phyloP scores from a whole-genome alignment of 306 rosid genomes.

The Begonia loranthoides region DNA sequence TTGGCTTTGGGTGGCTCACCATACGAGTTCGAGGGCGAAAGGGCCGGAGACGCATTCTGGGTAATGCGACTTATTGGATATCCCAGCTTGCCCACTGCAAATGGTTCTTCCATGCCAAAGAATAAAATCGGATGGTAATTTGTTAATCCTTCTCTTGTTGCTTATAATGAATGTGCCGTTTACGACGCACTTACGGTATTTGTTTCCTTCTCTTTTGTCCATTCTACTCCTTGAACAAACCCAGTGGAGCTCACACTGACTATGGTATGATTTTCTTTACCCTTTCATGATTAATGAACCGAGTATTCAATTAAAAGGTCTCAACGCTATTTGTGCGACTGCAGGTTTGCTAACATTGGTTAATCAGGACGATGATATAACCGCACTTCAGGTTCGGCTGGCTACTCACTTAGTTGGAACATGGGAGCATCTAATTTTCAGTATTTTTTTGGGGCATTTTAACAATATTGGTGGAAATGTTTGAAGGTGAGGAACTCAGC shows the following conservation, averaged over 20 bases:
- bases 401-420: neutral
- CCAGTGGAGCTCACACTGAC: slow-evolving; percentile 91
- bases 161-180: neutral
- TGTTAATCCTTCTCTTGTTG: neutral
- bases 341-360: slow-evolving; percentile 84
- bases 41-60: slow-evolving; percentile 95
- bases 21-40: slow-evolving; percentile 76
- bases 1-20: slow-evolving; percentile 79
- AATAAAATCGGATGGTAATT: slow-evolving; percentile 82
- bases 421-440: no score
- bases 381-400: slow-evolving; percentile 66
- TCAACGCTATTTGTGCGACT: slow-evolving; percentile 1
- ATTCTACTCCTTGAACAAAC: slow-evolving; percentile 19
- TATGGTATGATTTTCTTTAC: slow-evolving; percentile 36
- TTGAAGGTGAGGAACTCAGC: slow-evolving; percentile 71
- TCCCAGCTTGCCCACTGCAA: slow-evolving; percentile 33
- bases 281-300: slow-evolving; percentile 1
- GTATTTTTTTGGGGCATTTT: no score
- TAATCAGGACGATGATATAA: slow-evolving; percentile 73
- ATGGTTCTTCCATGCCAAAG: slow-evolving; percentile 16
- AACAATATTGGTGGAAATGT: slow-evolving; percentile 9
- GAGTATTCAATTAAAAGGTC: slow-evolving; percentile 6
- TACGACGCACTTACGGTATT: slow-evolving; percentile 9
- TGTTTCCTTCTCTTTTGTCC: slow-evolving; percentile 10
- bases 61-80: slow-evolving; percentile 74